These are phyloP conservation scores for Lumnitzera littorea DNA, from an alignment of 345 rosid genomes.

Conservation along the genomic window DNA sequence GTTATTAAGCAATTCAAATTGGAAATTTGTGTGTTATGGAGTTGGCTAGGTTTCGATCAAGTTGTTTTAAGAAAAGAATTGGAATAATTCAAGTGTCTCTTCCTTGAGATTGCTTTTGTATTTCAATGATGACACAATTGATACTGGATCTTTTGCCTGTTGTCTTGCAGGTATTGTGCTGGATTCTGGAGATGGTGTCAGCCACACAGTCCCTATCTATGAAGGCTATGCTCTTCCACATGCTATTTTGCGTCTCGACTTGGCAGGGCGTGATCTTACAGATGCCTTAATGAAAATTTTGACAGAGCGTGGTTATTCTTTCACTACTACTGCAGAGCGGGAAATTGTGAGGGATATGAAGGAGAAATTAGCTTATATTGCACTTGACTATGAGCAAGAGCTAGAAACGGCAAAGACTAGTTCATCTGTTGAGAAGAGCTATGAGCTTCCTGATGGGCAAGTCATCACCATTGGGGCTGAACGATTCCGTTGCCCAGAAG, in stretches of 20 bases:
- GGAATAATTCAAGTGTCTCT: too few species aligned
- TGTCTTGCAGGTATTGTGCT: constrained; percentile 38
- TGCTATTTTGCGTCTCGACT: constrained; percentile 69
- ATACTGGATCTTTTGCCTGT: constrained; percentile 2
- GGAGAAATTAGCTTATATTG: constrained; percentile 66
- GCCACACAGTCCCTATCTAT: constrained; percentile 52
- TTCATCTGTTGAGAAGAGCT: constrained; percentile 57
- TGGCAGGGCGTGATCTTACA: constrained; percentile 78
- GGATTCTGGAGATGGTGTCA: constrained; percentile 57
- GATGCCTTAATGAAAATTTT: constrained; percentile 64
- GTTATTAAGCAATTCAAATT: too few species aligned
- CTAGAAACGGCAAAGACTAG: constrained; percentile 48
- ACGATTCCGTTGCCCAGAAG: constrained; percentile 75
- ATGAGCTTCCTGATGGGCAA: constrained; percentile 67
- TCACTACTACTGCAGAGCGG: constrained; percentile 63
- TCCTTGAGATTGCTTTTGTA: too few species aligned
- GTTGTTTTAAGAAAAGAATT: too few species aligned
- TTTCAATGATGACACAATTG: neutral
- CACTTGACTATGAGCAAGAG: constrained; percentile 67
- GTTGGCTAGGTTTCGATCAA: too few species aligned
- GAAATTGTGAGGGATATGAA: constrained; percentile 68
- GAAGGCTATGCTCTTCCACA: constrained; percentile 59
- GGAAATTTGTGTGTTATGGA: too few species aligned
- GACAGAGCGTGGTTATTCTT: constrained; percentile 68
- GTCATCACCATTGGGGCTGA: constrained; percentile 67